Base-by-base conservation (phyloP, 2,329 filamentous ascomycete species). In the Iodosphaeria phyllophila region DNA sequence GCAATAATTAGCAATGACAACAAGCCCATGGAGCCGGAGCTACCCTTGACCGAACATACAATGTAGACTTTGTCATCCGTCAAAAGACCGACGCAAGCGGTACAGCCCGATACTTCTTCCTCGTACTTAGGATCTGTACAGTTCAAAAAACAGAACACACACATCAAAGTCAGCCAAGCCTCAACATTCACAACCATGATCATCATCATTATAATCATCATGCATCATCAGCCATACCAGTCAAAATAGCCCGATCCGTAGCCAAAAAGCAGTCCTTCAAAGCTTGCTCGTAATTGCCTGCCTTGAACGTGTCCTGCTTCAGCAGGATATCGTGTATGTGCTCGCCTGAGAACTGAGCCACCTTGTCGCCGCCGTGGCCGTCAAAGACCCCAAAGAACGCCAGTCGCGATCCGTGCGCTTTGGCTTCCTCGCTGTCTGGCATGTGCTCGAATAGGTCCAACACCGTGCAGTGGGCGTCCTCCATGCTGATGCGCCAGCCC, bases 401-500 rank as follows among this genome's bases (percentile, higher is more conserved):
- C 44, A 95, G 62, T 46, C 77, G 73, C 41, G 74, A 69, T 41
- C 73, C 59, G 40, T 74, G 64, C 25, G 59, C 54, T 17, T 74
- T 64, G 36, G 70, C 58, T 14, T 68, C 61, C 28, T 73, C 48
- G 31, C 47, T 47, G 30, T 52, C 43, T 29, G 48, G 42, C n/a
- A n/a, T n/a, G n/a, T n/a, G n/a, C 32, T 70, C 60, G 43, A 89
- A 69, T 38, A 95, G 70, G 52, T 95, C 80, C 47, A 98, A 76
- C 26, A 95, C 59, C 28, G 78, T 68, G 32, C 79, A 80, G 57
- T 98, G 89, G 35, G 89, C 74, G 50, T 98, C 89, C 53, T 98
- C 89, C 89, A 98, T 98, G 61, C 80, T 92, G 58, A 98, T 95
- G 58, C 89, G 78, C 89, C 89, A 98, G 61, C 89, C 89, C 57